Evolutionary conservation across 176 grass and related monocot species (phyloP), one percentile per base, ranked within the genome.

Genomic region (Panicum miliaceum): DNA sequence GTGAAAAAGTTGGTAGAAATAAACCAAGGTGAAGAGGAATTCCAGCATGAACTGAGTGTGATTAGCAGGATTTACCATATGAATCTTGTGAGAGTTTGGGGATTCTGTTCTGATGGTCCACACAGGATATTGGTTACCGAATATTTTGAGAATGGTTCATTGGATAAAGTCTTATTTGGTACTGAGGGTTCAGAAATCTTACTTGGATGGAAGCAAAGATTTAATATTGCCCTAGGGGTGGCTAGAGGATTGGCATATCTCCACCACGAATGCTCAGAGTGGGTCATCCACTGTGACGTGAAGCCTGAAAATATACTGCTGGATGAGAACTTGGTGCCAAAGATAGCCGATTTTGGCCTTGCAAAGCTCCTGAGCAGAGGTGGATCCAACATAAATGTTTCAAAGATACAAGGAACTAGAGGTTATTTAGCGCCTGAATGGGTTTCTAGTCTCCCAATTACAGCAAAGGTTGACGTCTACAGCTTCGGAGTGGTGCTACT

Each of bases 371-470:
- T 50, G 69, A 83, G 4, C 41, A 83, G 81, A 87, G 79, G 71
- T 14, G 79, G 79, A 38, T 29, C 77, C 52, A 75, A 73, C 36
- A 62, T 78, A 63, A 81, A 61, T 29, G 73, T 91, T 47, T 91
- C 89, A 0, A 52, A 14, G 14, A 87, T 91, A 57, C 85, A 74
- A 74, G 89, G 89, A 43, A 91, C 89, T 3, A 85, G 81, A 70
- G 89, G 89, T 4, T 91, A 91, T 41, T 61, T 91, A 46, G 89
- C 89, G 0, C 86, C 90, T 38, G 86, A 89, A 58, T 89, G 86
- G 90, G 45, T 77, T 46, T 83, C 67, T 32, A 86, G 85, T 70
- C 66, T 83, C 38, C 86, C 87, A 34, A 84, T 92, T 16, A 89
- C 90, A 34, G 87, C 74, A 73, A 89, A 92, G 65, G 83, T 89